Evolutionary conservation across 305 asterid genomes (phyloP).

Genomic region (Nicotiana rustica): DNA sequence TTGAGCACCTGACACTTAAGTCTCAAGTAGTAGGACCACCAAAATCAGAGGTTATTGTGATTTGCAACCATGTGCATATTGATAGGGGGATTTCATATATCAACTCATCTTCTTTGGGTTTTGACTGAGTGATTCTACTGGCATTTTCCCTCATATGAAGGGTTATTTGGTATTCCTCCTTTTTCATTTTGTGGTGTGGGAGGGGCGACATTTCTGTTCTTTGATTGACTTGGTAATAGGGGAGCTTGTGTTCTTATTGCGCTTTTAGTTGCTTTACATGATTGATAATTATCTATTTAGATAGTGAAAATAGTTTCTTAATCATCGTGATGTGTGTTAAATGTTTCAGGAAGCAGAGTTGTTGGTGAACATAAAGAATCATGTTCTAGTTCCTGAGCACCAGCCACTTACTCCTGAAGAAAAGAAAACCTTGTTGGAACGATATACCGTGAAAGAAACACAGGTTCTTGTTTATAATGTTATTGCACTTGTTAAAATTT

Average conservation of each 20-base stretch:
- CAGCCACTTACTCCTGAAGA: slow-evolving; percentile 69
- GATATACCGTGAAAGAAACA: slow-evolving; percentile 86
- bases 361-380: slow-evolving; percentile 73
- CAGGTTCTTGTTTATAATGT: slow-evolving; percentile 57
- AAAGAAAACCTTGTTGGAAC: slow-evolving; percentile 74
- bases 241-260: background rate
- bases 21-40: background rate
- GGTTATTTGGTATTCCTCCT: background rate
- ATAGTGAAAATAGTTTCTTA: background rate
- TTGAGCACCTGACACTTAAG: background rate
- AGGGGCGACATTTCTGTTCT: background rate
- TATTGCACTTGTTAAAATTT: background rate
- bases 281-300: background rate
- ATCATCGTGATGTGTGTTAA: background rate
- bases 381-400: slow-evolving; percentile 79
- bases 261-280: background rate
- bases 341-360: slow-evolving; percentile 78
- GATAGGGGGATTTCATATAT: too few relatives aligned
- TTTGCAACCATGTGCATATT: background rate
- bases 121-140: background rate
- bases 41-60: background rate
- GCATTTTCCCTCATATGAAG: background rate
- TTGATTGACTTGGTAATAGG: background rate
- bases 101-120: background rate
- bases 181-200: background rate